These are phyloP conservation scores for Diplotaxis tenuifolia DNA, from an alignment of 345 rosid genomes.

Conservation along the genomic window DNA sequence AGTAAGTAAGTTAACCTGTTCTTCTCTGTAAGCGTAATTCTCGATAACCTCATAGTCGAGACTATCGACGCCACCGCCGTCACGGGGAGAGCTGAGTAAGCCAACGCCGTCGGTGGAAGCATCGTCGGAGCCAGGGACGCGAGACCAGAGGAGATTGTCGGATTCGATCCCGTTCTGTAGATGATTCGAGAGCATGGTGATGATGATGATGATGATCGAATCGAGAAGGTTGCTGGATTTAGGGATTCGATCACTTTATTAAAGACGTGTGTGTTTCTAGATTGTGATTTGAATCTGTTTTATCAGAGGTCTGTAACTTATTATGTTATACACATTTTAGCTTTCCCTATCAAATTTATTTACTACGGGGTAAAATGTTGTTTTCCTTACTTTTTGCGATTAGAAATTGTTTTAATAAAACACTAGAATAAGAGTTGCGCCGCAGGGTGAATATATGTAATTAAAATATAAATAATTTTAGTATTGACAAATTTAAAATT, in stretches of 20 bases:
- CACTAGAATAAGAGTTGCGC: too few relatives aligned
- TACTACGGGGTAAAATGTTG: not conserved
- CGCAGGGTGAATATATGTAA: too few relatives aligned
- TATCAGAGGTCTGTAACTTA: not conserved
- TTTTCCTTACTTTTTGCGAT: not conserved
- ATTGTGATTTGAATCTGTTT: conserved; percentile 16
- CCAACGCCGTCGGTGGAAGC: conserved; percentile 53
- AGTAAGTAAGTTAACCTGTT: conserved; percentile 48
- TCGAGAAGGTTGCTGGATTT: conserved; percentile 4
- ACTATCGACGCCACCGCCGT: conserved; percentile 60
- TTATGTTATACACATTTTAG: not conserved
- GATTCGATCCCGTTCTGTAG: conserved; percentile 75
- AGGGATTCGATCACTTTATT: conserved; percentile 26
- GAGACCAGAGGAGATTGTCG: conserved; percentile 73
- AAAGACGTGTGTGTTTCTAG: not conserved
- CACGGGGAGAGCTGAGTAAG: conserved; percentile 42
- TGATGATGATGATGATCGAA: not conserved
- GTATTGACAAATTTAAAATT: too few relatives aligned
- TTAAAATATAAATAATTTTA: too few relatives aligned
- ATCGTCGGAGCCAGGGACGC: conserved; percentile 74
- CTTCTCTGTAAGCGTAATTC: conserved; percentile 90
- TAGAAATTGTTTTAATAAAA: not conserved
- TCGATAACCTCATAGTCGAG: conserved; percentile 96
- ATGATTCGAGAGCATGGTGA: conserved; percentile 69
- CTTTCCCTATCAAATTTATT: not conserved